Base-by-base conservation (phyloP, 2,329 filamentous ascomycete genomes). In the Uncinocarpus reesii region DNA sequence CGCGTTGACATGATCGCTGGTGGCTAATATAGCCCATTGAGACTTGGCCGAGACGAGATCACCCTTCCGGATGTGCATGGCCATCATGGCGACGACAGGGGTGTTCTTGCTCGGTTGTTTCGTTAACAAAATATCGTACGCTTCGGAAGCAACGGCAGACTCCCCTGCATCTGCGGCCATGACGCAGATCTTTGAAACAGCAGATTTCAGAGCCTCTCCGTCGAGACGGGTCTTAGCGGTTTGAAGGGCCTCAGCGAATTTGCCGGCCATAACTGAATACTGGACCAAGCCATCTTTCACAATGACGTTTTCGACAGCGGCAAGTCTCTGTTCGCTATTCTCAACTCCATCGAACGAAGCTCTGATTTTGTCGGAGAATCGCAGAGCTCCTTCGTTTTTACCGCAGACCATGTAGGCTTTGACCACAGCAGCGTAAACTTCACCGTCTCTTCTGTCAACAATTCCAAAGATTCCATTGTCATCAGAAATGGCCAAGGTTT, bases 371-470 rank as follows among this genome's bases (percentile, higher is more conserved):
- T 84, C 74, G 62, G 92, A 83, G 65, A 98, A 96, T 60, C 84
- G 86, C 65, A 84, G 76, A 32, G 86, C 92, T 32, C 86, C 86
- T 34, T 86, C 81, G 29, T 83, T 68, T 67, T 90, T 86, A 58
- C 86, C 84, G 52, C 83, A 88, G 36, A 82, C 74, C 48, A 93
- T 78, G 60, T 96, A 96, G 1, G 88, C 88, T 57, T 86, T 86
- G 67, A 96, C 83, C 47, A 98, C 74, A n/a, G 90, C 78, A 20
- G 89, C 87, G 61, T 98, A 96, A 5, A 96, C 84, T 55, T 87
- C 76, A 23, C 82, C 79, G 62, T 96, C 90, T 41, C 85, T 75
- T 43, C 89, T 81, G 53, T 83, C 76, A 40, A 82, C 73, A 7
- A 88, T 71, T 15, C 77, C 77, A 40, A 81, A 73, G 51, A 80